Conservation (phyloP, 2,329 filamentous ascomycete genomes). For the Diaporthe sp. region DNA sequence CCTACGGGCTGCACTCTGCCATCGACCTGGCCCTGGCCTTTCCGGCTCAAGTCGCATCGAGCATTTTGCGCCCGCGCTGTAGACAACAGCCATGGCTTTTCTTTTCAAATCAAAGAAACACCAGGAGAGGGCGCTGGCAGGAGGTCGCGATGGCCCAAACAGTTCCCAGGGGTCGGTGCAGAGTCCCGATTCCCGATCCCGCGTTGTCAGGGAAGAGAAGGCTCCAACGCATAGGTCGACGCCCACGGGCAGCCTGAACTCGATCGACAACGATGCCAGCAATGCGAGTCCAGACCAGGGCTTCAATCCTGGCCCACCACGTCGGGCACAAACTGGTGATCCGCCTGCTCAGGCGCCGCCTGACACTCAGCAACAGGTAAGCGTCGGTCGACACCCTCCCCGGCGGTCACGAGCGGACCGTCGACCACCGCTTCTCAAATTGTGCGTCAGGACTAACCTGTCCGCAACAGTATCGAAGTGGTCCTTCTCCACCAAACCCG, state of each 20-base stretch:
- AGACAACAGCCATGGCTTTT: conserved; percentile 74
- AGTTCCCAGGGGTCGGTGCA: conserved; percentile 61
- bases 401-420: not conserved
- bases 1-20: conserved; percentile 27
- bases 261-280: conserved; percentile 68
- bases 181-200: conserved; percentile 59
- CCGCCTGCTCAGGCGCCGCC: conserved; percentile 61
- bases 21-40: conserved; percentile 29
- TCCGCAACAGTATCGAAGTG: conserved; percentile 64
- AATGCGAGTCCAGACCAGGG: conserved; percentile 74
- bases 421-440: not conserved
- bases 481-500: conserved; percentile 59
- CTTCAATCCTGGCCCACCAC: conserved; percentile 54
- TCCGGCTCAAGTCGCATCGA: conserved; percentile 30
- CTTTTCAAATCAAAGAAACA: conserved; percentile 86
- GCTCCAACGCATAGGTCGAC: conserved; percentile 68
- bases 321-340: conserved; percentile 48
- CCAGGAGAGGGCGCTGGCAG: conserved; percentile 68
- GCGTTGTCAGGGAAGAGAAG: conserved; percentile 67
- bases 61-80: conserved; percentile 51
- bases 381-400: conserved; percentile 36
- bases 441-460: conserved; percentile 30
- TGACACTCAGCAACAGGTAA: conserved; percentile 50
- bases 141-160: conserved; percentile 62
- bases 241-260: conserved; percentile 82